Percentiles rank a stretch among this genome's conserved stretches.
Conservation (phyloP, 2,329 filamentous ascomycete genomes). For the Mycosphaerelloides madeirae region DNA sequence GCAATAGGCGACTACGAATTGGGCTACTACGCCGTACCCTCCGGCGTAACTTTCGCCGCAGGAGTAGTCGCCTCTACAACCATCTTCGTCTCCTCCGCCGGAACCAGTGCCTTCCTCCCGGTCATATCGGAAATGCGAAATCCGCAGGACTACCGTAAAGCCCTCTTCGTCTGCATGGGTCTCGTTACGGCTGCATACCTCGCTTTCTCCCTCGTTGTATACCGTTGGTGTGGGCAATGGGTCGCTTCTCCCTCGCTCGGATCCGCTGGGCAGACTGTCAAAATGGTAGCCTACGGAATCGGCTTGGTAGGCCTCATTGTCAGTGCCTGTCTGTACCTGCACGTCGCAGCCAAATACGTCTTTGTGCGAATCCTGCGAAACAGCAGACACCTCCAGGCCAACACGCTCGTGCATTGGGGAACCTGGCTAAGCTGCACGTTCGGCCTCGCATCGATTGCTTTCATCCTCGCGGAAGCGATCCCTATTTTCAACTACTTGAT, state of each 20-base stretch:
- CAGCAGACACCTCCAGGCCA: conserved; percentile 49
- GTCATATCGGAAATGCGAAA: conserved; percentile 62
- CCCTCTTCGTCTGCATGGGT: conserved; percentile 56
- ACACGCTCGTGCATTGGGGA: conserved; percentile 48
- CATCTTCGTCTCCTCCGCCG: conserved; percentile 56
- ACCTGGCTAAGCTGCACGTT: conserved; percentile 49
- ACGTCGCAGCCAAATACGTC: conserved; percentile 52
- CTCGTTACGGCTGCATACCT: conserved; percentile 56
- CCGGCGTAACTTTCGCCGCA: conserved; percentile 52
- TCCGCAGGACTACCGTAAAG: conserved; percentile 57
- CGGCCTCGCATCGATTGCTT: conserved; percentile 42
- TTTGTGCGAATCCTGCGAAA: conserved; percentile 53
- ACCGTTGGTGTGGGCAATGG: conserved; percentile 58
- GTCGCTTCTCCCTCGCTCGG: conserved; percentile 60
- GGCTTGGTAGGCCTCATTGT: conserved; percentile 53
- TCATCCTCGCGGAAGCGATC: conserved; percentile 50
- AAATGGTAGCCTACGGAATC: conserved; percentile 59
- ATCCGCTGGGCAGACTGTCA: conserved; percentile 55
- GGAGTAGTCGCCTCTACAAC: conserved; percentile 56
- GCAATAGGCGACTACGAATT: conserved; percentile 56
- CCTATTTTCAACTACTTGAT: conserved; percentile 53
- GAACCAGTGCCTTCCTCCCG: conserved; percentile 58
- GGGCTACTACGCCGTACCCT: conserved; percentile 52
- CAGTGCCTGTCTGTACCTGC: conserved; percentile 43
- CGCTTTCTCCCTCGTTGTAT: conserved; percentile 56